phyloP scores from a whole-genome alignment of 2,329 filamentous ascomycete genomes.

The Cladosporium velox region DNA sequence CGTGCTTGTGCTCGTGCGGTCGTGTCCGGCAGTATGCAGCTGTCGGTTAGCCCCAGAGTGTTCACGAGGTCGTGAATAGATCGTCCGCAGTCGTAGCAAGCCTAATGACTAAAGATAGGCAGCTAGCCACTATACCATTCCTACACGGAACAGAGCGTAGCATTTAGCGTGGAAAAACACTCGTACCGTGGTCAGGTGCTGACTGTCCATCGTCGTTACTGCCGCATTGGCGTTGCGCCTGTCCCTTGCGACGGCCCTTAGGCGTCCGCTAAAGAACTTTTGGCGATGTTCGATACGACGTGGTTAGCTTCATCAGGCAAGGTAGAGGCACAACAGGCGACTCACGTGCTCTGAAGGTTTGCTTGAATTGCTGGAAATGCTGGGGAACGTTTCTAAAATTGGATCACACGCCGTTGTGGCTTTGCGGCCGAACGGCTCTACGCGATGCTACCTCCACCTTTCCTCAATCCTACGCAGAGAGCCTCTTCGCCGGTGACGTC shows the following conservation, averaged over 20 bases:
- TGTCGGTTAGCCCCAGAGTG: neutral
- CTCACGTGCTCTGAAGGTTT: conserved; percentile 3
- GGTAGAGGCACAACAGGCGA: conserved; percentile 10
- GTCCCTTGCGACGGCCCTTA: conserved; percentile 14
- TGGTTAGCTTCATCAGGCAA: conserved; percentile 20
- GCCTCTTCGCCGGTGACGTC: neutral
- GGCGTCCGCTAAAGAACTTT: neutral
- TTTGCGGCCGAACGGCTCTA: neutral
- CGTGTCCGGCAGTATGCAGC: conserved; percentile 12
- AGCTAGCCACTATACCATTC: conserved; percentile 14
- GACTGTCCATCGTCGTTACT: conserved; percentile 4
- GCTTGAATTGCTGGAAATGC: neutral
- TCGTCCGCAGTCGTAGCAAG: conserved; percentile 1
- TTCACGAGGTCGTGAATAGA: conserved; percentile 6
- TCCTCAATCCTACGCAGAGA: neutral
- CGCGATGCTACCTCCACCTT: conserved; percentile 8
- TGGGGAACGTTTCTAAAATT: conserved; percentile 2
- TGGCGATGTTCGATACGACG: conserved; percentile 16
- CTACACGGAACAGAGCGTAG: conserved; percentile 8
- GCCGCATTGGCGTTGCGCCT: conserved; percentile 14
- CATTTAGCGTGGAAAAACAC: conserved; percentile 6
- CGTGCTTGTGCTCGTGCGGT: conserved; percentile 16
- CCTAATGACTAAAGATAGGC: conserved; percentile 16
- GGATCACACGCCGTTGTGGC: conserved; percentile 3
- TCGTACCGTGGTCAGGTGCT: conserved; percentile 19